These are phyloP conservation scores for Dothistroma pini DNA, from an alignment of 2,329 filamentous ascomycete species.

Conservation along the genomic window DNA sequence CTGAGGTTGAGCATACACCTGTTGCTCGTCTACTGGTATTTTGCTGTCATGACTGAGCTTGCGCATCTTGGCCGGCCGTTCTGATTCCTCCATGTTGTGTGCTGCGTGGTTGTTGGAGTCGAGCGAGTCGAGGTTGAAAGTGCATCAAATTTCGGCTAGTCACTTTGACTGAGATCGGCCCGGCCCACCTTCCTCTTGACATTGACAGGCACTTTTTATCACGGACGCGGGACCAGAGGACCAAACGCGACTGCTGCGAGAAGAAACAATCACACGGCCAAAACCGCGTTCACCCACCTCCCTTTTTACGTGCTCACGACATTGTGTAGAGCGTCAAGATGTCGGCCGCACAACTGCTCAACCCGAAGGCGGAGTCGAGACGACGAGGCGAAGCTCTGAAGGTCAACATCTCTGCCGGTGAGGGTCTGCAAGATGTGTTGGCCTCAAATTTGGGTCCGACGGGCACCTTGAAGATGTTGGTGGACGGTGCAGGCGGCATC, in stretches of 20 bases:
- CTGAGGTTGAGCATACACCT: not conserved
- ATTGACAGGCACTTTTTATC: not conserved
- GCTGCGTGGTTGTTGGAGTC: not conserved
- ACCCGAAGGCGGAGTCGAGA: slow-evolving; percentile 97
- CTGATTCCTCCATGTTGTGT: slow-evolving; percentile 52
- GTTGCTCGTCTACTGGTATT: not conserved
- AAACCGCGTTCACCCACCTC: not conserved
- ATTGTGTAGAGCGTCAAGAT: slow-evolving; percentile 47
- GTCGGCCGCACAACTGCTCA: slow-evolving; percentile 97
- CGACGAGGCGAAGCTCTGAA: slow-evolving; percentile 93
- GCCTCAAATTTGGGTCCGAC: slow-evolving; percentile 93
- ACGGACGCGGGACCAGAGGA: slow-evolving; percentile 5
- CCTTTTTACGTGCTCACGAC: not conserved
- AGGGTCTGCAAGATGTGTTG: slow-evolving; percentile 73
- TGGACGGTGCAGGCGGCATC: slow-evolving; percentile 68
- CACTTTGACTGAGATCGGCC: not conserved
- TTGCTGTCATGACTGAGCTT: slow-evolving; percentile 45
- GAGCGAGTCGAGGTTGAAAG: not conserved
- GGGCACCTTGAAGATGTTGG: slow-evolving; percentile 92
- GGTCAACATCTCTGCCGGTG: slow-evolving; percentile 95
- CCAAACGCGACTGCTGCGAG: not conserved
- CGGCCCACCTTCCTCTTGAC: not conserved
- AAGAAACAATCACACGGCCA: slow-evolving; percentile 7
- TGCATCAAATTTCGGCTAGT: slow-evolving; percentile 6
- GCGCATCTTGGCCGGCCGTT: slow-evolving; percentile 53